Percentiles rank a stretch among this genome's conserved stretches.
Conservation (phyloP, 78 protist genomes). For the Dictyostelium brefeldianum region DNA sequence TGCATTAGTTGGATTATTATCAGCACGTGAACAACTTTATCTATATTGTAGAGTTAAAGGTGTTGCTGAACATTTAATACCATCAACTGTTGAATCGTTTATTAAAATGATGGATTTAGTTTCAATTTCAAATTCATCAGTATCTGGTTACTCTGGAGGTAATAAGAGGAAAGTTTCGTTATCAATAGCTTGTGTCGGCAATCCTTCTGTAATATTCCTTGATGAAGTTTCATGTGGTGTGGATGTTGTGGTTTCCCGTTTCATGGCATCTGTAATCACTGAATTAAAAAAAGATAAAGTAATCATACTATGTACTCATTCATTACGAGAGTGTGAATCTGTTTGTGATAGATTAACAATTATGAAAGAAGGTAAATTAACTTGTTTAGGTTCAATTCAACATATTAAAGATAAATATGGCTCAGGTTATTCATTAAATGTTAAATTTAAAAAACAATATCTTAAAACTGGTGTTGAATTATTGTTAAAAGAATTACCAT, state of each 20-base stretch:
- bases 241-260: slow-evolving; percentile 83
- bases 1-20: slow-evolving; percentile 83
- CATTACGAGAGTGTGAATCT: slow-evolving; percentile 89
- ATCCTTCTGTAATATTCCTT: slow-evolving; percentile 74
- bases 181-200: slow-evolving; percentile 87
- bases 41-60: slow-evolving; percentile 90
- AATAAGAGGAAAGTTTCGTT: slow-evolving; percentile 90
- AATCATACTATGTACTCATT: slow-evolving; percentile 87
- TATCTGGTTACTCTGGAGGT: slow-evolving; percentile 87
- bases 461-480: slow-evolving; percentile 3
- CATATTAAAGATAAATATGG: slow-evolving; percentile 75
- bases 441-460: slow-evolving; percentile 46
- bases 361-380: slow-evolving; percentile 90
- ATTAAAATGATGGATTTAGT: slow-evolving; percentile 53
- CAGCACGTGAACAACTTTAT: slow-evolving; percentile 89
- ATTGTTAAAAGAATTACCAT: neutral
- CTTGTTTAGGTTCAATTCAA: slow-evolving; percentile 76
- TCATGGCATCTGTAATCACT: slow-evolving; percentile 80
- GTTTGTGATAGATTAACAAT: slow-evolving; percentile 89
- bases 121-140: slow-evolving; percentile 4
- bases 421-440: slow-evolving; percentile 54
- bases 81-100: neutral
- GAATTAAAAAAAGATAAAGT: slow-evolving; percentile 24
- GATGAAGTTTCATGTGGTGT: slow-evolving; percentile 88
- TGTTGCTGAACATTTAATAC: neutral